A percentile compares a stretch with the other conserved stretches of the same genome.
Conservation (phyloP, 805 yeast species). For the Wickerhamiella cacticola region DNA sequence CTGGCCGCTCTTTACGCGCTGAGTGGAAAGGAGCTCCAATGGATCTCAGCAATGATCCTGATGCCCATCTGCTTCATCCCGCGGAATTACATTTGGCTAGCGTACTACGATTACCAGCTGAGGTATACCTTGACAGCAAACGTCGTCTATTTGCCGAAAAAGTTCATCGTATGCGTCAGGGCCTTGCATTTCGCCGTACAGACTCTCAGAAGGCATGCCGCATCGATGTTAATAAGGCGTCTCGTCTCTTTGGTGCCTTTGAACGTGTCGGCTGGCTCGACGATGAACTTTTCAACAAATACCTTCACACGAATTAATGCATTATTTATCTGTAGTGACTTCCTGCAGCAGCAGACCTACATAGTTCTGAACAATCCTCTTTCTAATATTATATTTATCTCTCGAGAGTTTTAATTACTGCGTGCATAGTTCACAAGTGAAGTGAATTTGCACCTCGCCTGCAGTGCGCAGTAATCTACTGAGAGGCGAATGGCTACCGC, state of each 20-base stretch:
- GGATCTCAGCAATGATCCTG: conserved; percentile 74
- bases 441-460: no score
- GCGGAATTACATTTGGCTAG: conserved; percentile 83
- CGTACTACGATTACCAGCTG: conserved; percentile 77
- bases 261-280: conserved; percentile 88
- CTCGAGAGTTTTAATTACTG: no score
- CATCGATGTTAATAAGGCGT: conserved; percentile 93
- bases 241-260: conserved; percentile 77
- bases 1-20: conserved; percentile 60
- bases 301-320: conserved; percentile 21
- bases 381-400: not conserved
- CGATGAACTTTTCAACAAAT: conserved; percentile 52
- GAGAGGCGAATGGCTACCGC: no score
- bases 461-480: no score
- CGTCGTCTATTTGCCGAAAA: conserved; percentile 82
- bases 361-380: conserved; percentile 7
- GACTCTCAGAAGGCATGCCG: conserved; percentile 97
- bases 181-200: conserved; percentile 81
- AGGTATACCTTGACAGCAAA: conserved; percentile 63
- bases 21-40: conserved; percentile 99
- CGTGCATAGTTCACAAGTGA: no score
- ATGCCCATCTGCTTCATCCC: conserved; percentile 64
- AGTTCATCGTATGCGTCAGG: conserved; percentile 57
- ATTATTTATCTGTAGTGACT: not conserved
- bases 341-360: conserved; percentile 4